Percentiles rank a stretch among this genome's conserved stretches.
These are phyloP conservation scores for Mucor indicus DNA, from an alignment of 371 early-diverging fungal species.

Conservation along the genomic window DNA sequence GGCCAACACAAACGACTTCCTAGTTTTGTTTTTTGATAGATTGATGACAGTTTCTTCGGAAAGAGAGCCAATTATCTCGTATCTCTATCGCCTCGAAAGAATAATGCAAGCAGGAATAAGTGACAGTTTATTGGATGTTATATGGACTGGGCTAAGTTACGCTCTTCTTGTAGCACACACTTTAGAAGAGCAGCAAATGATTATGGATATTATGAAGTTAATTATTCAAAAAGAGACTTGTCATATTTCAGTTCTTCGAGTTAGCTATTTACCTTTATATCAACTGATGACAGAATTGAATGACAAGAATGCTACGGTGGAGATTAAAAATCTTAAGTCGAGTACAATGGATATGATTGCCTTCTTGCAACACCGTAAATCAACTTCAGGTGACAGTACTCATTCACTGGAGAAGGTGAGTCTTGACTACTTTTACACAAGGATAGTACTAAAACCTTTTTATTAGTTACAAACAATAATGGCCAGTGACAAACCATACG, in stretches of 20 bases:
- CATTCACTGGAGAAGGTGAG: background rate
- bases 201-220: conserved; percentile 32
- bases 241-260: conserved; percentile 17
- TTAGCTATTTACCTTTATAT: conserved; percentile 54
- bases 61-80: background rate
- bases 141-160: conserved; percentile 44
- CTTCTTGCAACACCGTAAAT: background rate
- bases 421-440: no score
- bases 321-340: background rate
- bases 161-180: conserved; percentile 47
- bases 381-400: background rate
- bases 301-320: conserved; percentile 4
- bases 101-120: background rate
- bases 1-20: background rate
- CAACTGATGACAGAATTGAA: conserved; percentile 48
- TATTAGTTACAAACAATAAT: background rate
- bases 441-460: background rate
- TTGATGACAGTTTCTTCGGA: background rate
- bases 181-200: conserved; percentile 39
- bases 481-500: no score
- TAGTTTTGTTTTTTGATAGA: conserved; percentile 9
- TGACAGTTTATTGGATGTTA: background rate
- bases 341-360: background rate
- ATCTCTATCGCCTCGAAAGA: conserved; percentile 9
- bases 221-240: background rate